Evolutionary conservation across 805 yeast genomes (phyloP), one percentile per base, ranked within the genome.

Genomic region (Debaryomyces hansenii): DNA sequence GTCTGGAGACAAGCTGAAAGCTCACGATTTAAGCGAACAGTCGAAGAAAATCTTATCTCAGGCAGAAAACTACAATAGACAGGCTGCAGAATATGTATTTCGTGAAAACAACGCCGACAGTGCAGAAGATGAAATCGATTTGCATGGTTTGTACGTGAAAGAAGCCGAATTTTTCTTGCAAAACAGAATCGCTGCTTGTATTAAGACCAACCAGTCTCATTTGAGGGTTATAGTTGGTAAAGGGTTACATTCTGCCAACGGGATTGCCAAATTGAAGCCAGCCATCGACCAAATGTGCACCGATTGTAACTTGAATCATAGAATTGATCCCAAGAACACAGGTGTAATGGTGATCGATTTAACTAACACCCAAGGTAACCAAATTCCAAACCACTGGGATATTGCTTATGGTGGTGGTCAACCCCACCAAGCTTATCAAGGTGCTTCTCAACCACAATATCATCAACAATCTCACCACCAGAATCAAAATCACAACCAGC

Each of bases 81-180:
- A 83, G 64, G 99, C 98, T 4, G 97, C 97, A 1, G 89, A 84
- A 63, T 90, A 84, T 59, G 96, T 88, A 1, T 92, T 92, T 63
- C 72, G 84, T 37, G 91, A 87, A 53, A 92, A 92, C 64, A 92
- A 92, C 60, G 80, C 88, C 34, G 97, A 91, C 59, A 84, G 92
- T n/a, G 83, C 79, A 28, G 75, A 76, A 20, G 85, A 89, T 63
- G 98, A 92, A 66, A 90, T 92, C 51, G 98, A 92, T 68, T 74
- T 92, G 44, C 99, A 92, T 64, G 99, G 99, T 0, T 70, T 92
- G 27, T 91, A 76, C 56, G 95, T 92, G 15, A 85, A 84, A 62
- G 99, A 92, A 68, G 97, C 97, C 6, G 80, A 81, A 50, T 85
- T 81, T 60, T 80, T 86, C 42, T 72, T 92, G 53, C 87, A 85